Percentiles rank a stretch among this genome's conserved stretches.
Conservation (phyloP, 768 basidiomycete species). For the Rhizopogon rudus region DNA sequence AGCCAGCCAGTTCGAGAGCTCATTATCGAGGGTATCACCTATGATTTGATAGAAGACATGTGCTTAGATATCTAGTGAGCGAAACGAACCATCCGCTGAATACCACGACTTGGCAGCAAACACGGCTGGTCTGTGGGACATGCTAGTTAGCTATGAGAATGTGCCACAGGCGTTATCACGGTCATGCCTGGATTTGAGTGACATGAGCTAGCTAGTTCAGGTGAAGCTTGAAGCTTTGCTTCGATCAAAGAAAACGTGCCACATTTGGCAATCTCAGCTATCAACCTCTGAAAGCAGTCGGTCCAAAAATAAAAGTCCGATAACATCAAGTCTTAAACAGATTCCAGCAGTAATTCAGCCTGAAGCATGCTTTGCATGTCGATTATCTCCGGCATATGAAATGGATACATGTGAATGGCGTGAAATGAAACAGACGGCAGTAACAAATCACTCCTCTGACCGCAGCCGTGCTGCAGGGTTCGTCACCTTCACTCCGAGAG, state of each 20-base stretch:
- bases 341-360: constrained; percentile 15
- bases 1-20: constrained; percentile 62
- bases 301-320: not conserved
- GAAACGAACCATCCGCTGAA: constrained; percentile 51
- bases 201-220: constrained; percentile 14
- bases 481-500: constrained; percentile 86
- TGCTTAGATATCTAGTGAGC: constrained; percentile 9
- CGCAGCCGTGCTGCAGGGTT: constrained; percentile 90
- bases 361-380: constrained; percentile 44
- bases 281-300: not conserved
- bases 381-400: constrained; percentile 46
- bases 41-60: constrained; percentile 8
- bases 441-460: constrained; percentile 78
- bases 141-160: not conserved
- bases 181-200: constrained; percentile 19
- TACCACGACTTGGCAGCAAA: constrained; percentile 91
- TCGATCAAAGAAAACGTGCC: constrained; percentile 11
- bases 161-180: constrained; percentile 5
- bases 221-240: constrained; percentile 3
- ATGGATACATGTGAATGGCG: constrained; percentile 46
- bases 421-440: constrained; percentile 31
- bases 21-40: constrained; percentile 54
- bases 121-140: constrained; percentile 48
- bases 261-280: constrained; percentile 19
- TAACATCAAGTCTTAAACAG: constrained; percentile 1